Percentiles rank a stretch among this genome's conserved stretches.
Evolutionary conservation across 345 rosid genomes (phyloP).

Genomic region (Salix viminalis): DNA sequence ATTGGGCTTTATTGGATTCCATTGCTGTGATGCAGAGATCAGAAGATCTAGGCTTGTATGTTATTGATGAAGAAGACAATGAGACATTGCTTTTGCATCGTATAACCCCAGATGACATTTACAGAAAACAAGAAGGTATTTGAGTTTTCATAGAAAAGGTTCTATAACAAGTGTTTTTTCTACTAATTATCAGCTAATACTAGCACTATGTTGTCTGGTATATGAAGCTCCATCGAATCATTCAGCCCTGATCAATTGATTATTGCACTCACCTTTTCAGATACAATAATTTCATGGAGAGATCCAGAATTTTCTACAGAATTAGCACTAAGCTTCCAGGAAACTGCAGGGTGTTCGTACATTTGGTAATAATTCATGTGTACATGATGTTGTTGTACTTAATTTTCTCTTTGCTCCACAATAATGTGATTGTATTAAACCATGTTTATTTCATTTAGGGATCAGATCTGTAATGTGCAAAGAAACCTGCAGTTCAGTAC

Average conservation of each 20-base stretch:
- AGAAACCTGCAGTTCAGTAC: constrained; percentile 77
- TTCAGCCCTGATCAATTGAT: constrained; percentile 4
- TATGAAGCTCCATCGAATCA: neutral
- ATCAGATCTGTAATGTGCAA: constrained; percentile 76
- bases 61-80: constrained; percentile 80
- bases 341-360: constrained; percentile 84
- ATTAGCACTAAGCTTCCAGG: constrained; percentile 96
- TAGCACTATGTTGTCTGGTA: neutral
- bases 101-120: constrained; percentile 70
- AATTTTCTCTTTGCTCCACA: neutral
- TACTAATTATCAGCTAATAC: neutral
- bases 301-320: constrained; percentile 85
- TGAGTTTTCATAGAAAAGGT: constrained; percentile 1
- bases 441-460: constrained; percentile 43
- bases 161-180: neutral
- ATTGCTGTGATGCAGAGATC: constrained; percentile 51
- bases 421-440: neutral
- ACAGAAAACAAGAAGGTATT: constrained; percentile 89
- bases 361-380: constrained; percentile 53
- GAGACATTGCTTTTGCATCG: constrained; percentile 74
- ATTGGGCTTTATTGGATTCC: neutral
- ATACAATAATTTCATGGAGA: constrained; percentile 97
- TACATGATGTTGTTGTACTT: neutral
- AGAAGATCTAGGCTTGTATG: constrained; percentile 69
- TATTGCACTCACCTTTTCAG: constrained; percentile 33